Percentiles rank a stretch among this genome's conserved stretches.
Conservation (phyloP, 2,329 filamentous ascomycete species). For the Dissoconium aciculare region DNA sequence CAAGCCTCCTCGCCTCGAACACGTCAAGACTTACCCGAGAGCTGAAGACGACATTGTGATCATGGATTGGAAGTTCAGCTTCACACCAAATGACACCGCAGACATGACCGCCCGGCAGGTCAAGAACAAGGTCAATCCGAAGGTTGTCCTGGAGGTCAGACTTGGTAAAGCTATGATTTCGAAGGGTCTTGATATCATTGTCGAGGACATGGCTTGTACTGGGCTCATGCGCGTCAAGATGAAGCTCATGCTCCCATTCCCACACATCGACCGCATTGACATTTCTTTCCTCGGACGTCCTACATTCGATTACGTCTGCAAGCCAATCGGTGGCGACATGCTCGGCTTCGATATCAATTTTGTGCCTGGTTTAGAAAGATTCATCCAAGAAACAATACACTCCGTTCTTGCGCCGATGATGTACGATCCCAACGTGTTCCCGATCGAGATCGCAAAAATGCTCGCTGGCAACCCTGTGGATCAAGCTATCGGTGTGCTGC, state of each 20-base stretch:
- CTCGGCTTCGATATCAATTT: constrained; percentile 99
- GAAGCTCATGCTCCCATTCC: constrained; percentile 91
- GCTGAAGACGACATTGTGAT: constrained; percentile 88
- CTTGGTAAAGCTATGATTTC: constrained; percentile 93
- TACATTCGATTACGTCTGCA: constrained; percentile 91
- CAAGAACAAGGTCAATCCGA: constrained; percentile 93
- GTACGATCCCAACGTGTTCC: constrained; percentile 95
- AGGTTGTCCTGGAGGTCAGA: constrained; percentile 85
- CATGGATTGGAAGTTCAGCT: constrained; percentile 99
- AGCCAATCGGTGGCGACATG: constrained; percentile 85
- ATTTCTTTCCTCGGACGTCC: constrained; percentile 87
- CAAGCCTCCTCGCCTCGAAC: constrained; percentile 89
- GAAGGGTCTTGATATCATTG: constrained; percentile 92
- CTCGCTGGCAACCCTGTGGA: constrained; percentile 85
- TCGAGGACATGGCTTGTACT: constrained; percentile 92
- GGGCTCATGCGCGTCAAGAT: constrained; percentile 95
- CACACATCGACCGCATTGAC: constrained; percentile 85
- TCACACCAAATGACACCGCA: constrained; percentile 84
- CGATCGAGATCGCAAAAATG: constrained; percentile 97
- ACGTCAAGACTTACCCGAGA: constrained; percentile 96
- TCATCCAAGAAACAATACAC: constrained; percentile 94
- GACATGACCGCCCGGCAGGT: constrained; percentile 84
- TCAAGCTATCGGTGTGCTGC: constrained; percentile 86
- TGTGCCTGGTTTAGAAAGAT: constrained; percentile 81
- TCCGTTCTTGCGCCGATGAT: constrained; percentile 91